Evolutionary conservation across 78 protist genomes (phyloP).

Genomic region (Planoprotostelium fungivorum): DNA sequence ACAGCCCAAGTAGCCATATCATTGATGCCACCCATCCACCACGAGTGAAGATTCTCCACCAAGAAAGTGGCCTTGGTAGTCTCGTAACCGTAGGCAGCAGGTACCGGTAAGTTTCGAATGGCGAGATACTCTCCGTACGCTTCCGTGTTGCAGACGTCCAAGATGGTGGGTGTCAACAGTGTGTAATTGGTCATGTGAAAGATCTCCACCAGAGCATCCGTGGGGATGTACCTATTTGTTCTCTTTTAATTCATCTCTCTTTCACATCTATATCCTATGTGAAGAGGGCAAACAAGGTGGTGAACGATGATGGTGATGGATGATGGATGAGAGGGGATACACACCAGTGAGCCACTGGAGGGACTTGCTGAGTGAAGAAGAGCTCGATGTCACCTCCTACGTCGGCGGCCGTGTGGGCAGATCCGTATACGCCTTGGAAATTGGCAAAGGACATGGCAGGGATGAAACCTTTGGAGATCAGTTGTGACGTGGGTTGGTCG

Average conservation of each 20-base stretch:
- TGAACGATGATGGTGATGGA: background rate
- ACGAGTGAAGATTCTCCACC: background rate
- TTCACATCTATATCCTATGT: too few relatives aligned
- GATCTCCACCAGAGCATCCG: background rate
- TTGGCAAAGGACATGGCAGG: background rate
- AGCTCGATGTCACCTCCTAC: background rate
- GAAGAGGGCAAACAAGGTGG: too few relatives aligned
- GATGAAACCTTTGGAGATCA: background rate
- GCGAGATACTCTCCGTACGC: background rate
- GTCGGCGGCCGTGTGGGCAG: background rate
- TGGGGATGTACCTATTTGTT: background rate
- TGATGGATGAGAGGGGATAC: too few relatives aligned
- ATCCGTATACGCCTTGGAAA: background rate
- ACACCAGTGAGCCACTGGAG: background rate
- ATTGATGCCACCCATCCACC: background rate
- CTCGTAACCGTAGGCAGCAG: background rate
- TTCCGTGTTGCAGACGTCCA: background rate
- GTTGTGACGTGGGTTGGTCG: too few relatives aligned
- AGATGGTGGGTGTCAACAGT: background rate
- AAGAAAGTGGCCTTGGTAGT: background rate
- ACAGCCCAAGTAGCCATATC: background rate
- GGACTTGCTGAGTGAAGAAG: background rate
- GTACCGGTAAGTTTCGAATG: background rate
- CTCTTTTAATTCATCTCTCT: too few relatives aligned
- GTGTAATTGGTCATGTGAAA: background rate